A percentile compares a stretch with the other conserved stretches of the same genome.
These are phyloP conservation scores for Toxoplasma gondii DNA, from an alignment of 169 alveolate species.

Conservation along the genomic window DNA sequence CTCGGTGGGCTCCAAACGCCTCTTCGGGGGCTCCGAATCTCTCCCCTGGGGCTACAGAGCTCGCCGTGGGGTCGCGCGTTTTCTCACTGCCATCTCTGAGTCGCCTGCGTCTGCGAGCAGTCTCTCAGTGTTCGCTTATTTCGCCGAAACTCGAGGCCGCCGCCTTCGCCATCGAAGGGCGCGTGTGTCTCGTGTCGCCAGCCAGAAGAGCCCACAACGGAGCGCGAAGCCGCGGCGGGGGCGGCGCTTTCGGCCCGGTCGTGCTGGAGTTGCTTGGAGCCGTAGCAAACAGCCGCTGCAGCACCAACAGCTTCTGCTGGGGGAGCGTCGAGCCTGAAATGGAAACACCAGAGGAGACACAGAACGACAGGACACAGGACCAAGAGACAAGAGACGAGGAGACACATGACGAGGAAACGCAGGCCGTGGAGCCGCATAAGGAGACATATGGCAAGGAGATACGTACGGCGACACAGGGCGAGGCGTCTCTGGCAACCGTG, in stretches of 20 bases:
- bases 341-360: neutral
- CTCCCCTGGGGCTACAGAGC: no score
- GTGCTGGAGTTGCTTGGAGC: slow-evolving; percentile 1
- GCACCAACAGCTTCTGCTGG: neutral
- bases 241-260: neutral
- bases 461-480: no score
- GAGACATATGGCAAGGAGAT: no score
- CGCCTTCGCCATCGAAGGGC: neutral
- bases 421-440: no score
- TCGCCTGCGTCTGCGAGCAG: neutral
- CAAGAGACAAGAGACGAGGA: neutral
- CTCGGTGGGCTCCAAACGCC: no score
- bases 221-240: no score
- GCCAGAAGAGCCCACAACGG: neutral
- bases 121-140: neutral
- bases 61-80: no score
- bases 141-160: neutral
- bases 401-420: neutral
- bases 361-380: neutral
- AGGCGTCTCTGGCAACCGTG: no score
- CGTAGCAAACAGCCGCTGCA: neutral
- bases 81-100: neutral
- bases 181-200: neutral
- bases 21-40: no score
- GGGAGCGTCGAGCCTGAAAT: neutral